Percentiles rank a stretch among this genome's conserved stretches.
Evolutionary conservation across 2,329 filamentous ascomycete genomes (phyloP).

Genomic region (Ophiocordyceps robertsii): DNA sequence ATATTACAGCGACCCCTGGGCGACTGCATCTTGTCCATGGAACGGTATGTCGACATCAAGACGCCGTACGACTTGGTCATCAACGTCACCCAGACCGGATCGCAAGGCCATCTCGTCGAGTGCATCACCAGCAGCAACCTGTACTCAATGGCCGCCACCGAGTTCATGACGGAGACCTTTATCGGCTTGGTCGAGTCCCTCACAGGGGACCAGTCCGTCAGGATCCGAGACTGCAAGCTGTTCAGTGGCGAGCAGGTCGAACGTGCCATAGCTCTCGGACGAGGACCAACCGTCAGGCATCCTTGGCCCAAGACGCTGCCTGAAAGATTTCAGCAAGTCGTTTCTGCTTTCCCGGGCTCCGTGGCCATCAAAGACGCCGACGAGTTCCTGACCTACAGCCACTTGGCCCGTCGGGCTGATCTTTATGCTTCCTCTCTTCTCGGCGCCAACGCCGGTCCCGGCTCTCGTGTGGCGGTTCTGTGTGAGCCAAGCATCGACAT

Average conservation of each 20-base stretch:
- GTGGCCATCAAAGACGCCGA: background rate
- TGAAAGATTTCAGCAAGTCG: background rate
- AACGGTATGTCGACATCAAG: conserved; percentile 9
- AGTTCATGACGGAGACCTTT: conserved; percentile 3
- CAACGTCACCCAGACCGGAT: conserved; percentile 4
- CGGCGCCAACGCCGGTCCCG: background rate
- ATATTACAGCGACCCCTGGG: conserved; percentile 12
- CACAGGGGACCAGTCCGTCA: background rate
- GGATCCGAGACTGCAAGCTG: background rate
- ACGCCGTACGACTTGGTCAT: conserved; percentile 8
- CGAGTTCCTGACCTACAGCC: background rate
- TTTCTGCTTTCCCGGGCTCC: background rate
- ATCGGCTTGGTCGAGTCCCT: conserved; percentile 3
- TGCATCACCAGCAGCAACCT: conserved; percentile 2
- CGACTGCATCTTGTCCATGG: conserved; percentile 7
- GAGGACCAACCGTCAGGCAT: background rate
- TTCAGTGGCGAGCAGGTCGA: background rate
- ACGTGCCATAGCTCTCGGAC: background rate
- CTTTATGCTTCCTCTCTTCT: background rate
- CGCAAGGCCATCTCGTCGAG: conserved; percentile 1
- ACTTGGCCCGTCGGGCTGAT: background rate
- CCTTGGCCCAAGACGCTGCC: background rate
- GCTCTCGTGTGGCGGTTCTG: conserved; percentile 16
- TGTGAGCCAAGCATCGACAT: conserved; percentile 21
- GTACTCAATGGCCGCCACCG: conserved; percentile 2